phyloP scores from a whole-genome alignment of 2,329 filamentous ascomycete genomes.

The Ophiostoma himal-ulmi region DNA sequence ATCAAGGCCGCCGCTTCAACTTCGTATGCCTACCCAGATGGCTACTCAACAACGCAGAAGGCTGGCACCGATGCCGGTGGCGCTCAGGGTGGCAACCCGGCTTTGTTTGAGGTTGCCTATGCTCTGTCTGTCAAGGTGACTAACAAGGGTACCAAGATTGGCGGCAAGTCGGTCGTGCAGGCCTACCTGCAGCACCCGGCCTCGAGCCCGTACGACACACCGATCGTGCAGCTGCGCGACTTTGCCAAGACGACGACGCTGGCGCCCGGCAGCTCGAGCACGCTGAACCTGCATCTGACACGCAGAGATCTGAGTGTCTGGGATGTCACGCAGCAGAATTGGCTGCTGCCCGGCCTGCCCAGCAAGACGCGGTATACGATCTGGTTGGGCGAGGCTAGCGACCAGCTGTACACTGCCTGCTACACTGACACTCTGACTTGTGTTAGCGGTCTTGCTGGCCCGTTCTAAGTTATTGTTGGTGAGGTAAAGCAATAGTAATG shows the following conservation, averaged over 20 bases:
- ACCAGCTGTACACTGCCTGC: conserved; percentile 37
- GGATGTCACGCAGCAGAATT: conserved; percentile 44
- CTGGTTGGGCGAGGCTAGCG: conserved; percentile 43
- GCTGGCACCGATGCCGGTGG: conserved; percentile 50
- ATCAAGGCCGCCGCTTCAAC: conserved; percentile 34
- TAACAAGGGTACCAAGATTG: conserved; percentile 40
- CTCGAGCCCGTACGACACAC: conserved; percentile 31
- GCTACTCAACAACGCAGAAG: conserved; percentile 48
- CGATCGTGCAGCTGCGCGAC: conserved; percentile 35
- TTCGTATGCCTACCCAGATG: conserved; percentile 30
- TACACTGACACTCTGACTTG: conserved; percentile 38
- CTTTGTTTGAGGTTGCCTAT: conserved; percentile 49
- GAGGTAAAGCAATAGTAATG: not conserved
- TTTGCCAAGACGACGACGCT: conserved; percentile 34
- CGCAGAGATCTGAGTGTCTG: conserved; percentile 45
- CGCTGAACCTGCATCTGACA: conserved; percentile 35
- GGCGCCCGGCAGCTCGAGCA: conserved; percentile 30
- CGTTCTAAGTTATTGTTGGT: conserved; percentile 25
- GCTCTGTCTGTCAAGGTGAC: conserved; percentile 41
- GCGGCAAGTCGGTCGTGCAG: conserved; percentile 33
- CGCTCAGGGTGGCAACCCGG: conserved; percentile 59
- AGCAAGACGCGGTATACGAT: conserved; percentile 37
- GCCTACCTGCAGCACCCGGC: conserved; percentile 34
- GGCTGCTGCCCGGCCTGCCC: conserved; percentile 39
- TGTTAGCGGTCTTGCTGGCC: conserved; percentile 32